phyloP scores from a whole-genome alignment of 306 rosid genomes.

The Rosa persica region DNA sequence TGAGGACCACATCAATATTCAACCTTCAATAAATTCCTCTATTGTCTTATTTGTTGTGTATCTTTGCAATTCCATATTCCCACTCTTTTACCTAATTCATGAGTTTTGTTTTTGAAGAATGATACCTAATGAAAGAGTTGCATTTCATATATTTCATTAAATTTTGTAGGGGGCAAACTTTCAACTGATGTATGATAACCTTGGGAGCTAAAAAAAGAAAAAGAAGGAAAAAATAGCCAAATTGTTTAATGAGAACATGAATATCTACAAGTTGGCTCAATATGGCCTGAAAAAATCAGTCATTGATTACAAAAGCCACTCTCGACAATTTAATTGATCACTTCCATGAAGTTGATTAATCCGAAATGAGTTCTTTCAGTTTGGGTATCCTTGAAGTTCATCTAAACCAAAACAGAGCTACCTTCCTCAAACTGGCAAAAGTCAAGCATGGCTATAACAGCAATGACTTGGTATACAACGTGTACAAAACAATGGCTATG shows the following conservation, averaged over 20 bases:
- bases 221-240: background rate
- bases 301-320: background rate
- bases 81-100: too few species aligned
- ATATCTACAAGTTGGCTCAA: background rate
- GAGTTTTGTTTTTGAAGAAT: too few species aligned
- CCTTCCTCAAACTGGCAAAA: slow-evolving; percentile 29
- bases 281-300: background rate
- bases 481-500: slow-evolving; percentile 23
- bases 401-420: slow-evolving; percentile 33
- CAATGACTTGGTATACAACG: slow-evolving; percentile 37
- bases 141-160: background rate
- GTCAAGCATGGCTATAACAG: slow-evolving; percentile 23
- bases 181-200: background rate
- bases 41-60: too few species aligned
- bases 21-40: too few species aligned
- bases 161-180: background rate
- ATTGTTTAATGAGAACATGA: background rate
- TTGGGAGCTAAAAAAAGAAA: background rate
- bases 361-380: slow-evolving; percentile 27
- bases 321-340: background rate
- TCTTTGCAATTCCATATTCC: too few species aligned
- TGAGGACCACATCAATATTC: too few species aligned
- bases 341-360: slow-evolving; percentile 1
- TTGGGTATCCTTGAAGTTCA: slow-evolving; percentile 30
- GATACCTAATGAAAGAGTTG: background rate